phyloP scores from a whole-genome alignment of 2,329 filamentous ascomycete genomes.

The Monilinia aucupariae region DNA sequence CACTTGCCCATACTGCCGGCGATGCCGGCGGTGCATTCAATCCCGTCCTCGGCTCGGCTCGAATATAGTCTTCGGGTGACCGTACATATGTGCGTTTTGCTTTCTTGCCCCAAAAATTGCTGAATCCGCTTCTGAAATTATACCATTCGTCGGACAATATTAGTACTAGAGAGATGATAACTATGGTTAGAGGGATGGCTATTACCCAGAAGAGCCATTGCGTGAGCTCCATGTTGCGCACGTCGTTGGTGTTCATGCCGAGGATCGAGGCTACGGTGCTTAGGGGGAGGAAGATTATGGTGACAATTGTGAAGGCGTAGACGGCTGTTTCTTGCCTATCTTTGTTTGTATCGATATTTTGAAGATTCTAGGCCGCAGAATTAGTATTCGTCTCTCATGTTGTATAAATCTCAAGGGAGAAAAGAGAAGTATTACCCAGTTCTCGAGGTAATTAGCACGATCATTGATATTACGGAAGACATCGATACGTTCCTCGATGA shows the following conservation, averaged over 20 bases:
- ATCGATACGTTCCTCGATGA: conserved; percentile 23
- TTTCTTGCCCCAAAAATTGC: neutral
- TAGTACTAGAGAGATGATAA: conserved; percentile 27
- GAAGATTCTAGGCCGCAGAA: conserved; percentile 20
- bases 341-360: conserved; percentile 30
- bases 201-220: conserved; percentile 36
- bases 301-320: conserved; percentile 35
- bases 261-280: conserved; percentile 33
- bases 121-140: neutral
- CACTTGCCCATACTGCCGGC: neutral
- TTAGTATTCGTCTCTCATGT: neutral
- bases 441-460: conserved; percentile 22
- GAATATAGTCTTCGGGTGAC: neutral
- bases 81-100: neutral
- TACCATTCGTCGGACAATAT: conserved; percentile 24
- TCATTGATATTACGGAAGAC: conserved; percentile 24
- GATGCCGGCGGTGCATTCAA: neutral
- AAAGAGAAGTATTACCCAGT: conserved; percentile 17
- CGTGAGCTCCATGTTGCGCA: conserved; percentile 29
- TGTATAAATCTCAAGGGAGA: too few relatives aligned
- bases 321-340: conserved; percentile 33
- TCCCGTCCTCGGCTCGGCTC: neutral
- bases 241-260: conserved; percentile 35
- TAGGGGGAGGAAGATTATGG: conserved; percentile 36
- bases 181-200: conserved; percentile 31